A percentile compares a stretch with the other conserved stretches of the same genome.
phyloP scores from a whole-genome alignment of 176 grass and related monocot genomes.

The Carex scoparia region DNA sequence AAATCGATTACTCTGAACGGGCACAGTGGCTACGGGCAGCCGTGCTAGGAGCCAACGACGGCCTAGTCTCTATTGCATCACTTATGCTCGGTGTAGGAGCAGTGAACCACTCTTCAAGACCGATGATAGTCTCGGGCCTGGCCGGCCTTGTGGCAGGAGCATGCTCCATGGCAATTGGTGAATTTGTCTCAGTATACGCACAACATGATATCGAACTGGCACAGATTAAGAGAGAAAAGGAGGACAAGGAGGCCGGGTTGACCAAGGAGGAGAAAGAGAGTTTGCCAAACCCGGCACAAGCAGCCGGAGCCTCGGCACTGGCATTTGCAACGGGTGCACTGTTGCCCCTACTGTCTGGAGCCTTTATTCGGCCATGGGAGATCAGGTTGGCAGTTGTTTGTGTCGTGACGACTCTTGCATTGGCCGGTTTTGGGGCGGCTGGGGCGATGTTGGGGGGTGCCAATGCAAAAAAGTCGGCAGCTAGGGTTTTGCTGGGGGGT shows the following conservation, averaged over 20 bases:
- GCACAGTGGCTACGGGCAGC: conserved; percentile 47
- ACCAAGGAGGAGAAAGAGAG: conserved; percentile 4
- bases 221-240: conserved; percentile 20
- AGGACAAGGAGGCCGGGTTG: background rate
- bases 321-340: conserved; percentile 22
- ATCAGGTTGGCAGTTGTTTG: conserved; percentile 26
- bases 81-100: conserved; percentile 41
- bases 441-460: conserved; percentile 27
- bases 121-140: conserved; percentile 36
- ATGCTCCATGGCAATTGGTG: conserved; percentile 66
- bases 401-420: conserved; percentile 2
- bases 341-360: conserved; percentile 33
- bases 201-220: conserved; percentile 38
- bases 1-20: conserved; percentile 16
- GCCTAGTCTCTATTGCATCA: conserved; percentile 39
- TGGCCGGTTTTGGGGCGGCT: conserved; percentile 21
- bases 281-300: conserved; percentile 30
- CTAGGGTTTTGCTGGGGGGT: conserved; percentile 36
- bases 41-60: conserved; percentile 44
- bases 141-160: conserved; percentile 48
- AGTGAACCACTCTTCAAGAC: conserved; percentile 17
- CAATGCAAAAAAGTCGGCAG: background rate
- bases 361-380: conserved; percentile 15
- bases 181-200: conserved; percentile 53
- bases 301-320: conserved; percentile 31